These are phyloP conservation scores for Chaetomiaceae sp. DNA, from an alignment of 2,329 filamentous ascomycete genomes.

Conservation along the genomic window DNA sequence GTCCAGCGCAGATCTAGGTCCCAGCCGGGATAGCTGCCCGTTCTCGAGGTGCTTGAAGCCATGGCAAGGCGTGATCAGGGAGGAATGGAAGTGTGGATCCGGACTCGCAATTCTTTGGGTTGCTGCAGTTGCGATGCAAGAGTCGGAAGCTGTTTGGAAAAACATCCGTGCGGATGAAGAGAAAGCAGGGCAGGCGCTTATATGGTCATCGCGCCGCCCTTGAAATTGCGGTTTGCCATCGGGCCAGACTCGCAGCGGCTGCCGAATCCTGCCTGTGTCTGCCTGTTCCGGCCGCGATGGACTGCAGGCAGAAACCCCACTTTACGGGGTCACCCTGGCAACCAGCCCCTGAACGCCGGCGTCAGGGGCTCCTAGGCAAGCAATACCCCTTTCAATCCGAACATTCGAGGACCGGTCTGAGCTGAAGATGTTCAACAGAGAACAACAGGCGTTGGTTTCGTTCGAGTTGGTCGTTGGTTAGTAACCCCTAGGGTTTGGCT, in stretches of 20 bases:
- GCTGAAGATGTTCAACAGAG: no score
- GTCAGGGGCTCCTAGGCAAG: no score
- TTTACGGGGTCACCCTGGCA: not conserved
- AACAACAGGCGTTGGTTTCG: no score
- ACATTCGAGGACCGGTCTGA: no score
- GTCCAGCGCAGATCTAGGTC: not conserved
- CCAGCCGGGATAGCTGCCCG: constrained; percentile 1
- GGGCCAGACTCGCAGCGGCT: no score
- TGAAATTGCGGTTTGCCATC: no score
- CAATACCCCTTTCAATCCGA: no score
- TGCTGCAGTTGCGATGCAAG: no score
- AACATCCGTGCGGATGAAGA: not conserved
- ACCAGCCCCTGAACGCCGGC: not conserved
- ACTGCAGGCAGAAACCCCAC: not conserved
- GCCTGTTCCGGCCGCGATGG: not conserved
- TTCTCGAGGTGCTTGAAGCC: not conserved
- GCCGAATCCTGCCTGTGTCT: not conserved
- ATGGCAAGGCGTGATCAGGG: not conserved
- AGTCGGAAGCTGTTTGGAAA: no score
- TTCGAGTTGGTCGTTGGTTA: no score
- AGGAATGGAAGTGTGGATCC: not conserved
- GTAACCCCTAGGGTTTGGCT: no score
- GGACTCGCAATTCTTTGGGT: no score
- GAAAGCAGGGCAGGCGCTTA: not conserved
- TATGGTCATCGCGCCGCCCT: not conserved